Conservation (phyloP, 2,329 filamentous ascomycete genomes). For the Colletotrichum spinosum region DNA sequence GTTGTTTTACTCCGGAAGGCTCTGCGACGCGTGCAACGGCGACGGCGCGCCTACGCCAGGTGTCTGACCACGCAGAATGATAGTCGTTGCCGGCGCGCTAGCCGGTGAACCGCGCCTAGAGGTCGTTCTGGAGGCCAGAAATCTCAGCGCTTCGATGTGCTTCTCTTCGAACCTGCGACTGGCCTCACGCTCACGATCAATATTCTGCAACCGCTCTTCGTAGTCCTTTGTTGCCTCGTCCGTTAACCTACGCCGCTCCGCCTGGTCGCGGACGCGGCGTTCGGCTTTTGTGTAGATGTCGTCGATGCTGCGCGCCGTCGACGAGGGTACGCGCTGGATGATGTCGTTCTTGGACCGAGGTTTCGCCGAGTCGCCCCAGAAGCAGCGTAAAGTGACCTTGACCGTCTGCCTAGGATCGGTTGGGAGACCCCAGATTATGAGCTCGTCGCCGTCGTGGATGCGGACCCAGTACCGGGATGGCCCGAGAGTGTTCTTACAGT, state of each 20-base stretch:
- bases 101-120: slow-evolving; percentile 37
- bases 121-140: slow-evolving; percentile 43
- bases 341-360: slow-evolving; percentile 51
- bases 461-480: slow-evolving; percentile 73
- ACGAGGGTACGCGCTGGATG: slow-evolving; percentile 51
- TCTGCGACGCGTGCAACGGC: slow-evolving; percentile 21
- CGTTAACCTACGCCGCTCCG: slow-evolving; percentile 54
- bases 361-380: slow-evolving; percentile 66
- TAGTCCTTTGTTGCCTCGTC: slow-evolving; percentile 59
- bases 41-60: slow-evolving; percentile 17
- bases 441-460: slow-evolving; percentile 80
- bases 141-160: slow-evolving; percentile 58
- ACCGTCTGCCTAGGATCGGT: slow-evolving; percentile 52
- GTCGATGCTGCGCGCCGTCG: slow-evolving; percentile 60
- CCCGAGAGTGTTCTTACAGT: slow-evolving; percentile 63
- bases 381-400: slow-evolving; percentile 64
- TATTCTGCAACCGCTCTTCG: slow-evolving; percentile 51
- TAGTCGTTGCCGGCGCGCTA: slow-evolving; percentile 34
- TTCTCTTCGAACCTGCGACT: slow-evolving; percentile 62
- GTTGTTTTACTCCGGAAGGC: slow-evolving; percentile 7
- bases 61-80: slow-evolving; percentile 22
- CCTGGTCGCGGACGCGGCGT: slow-evolving; percentile 53
- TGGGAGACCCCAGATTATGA: slow-evolving; percentile 75
- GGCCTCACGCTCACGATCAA: slow-evolving; percentile 60
- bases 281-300: slow-evolving; percentile 59